phyloP scores from a whole-genome alignment of 1,284 basidiomycete genomes.

The Phlebopus sp. region DNA sequence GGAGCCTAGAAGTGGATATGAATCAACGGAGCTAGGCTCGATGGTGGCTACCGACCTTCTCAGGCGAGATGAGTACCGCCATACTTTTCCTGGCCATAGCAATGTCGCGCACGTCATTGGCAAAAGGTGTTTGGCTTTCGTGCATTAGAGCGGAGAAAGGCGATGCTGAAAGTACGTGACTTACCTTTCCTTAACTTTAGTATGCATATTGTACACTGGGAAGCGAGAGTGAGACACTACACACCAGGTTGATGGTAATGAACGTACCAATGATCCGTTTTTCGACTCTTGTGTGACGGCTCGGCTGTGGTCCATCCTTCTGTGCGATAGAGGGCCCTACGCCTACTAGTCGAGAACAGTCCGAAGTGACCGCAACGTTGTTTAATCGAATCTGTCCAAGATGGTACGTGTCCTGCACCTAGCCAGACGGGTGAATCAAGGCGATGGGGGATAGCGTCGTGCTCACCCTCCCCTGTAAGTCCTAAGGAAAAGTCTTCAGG shows the following conservation, averaged over 20 bases:
- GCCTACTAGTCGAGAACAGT: slow-evolving; percentile 61
- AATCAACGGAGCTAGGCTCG: slow-evolving; percentile 3
- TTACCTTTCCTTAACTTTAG: slow-evolving; percentile 64
- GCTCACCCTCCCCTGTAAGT: slow-evolving; percentile 47
- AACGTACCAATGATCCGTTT: slow-evolving; percentile 71
- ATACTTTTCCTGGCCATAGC: slow-evolving; percentile 60
- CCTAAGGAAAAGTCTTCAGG: slow-evolving; percentile 36
- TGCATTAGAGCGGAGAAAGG: slow-evolving; percentile 1
- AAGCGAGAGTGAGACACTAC: slow-evolving; percentile 1
- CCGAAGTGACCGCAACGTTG: slow-evolving; percentile 72
- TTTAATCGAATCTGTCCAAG: slow-evolving; percentile 67
- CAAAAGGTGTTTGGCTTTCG: slow-evolving; percentile 68
- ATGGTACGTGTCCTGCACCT: slow-evolving; percentile 59
- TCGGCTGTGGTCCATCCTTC: slow-evolving; percentile 63
- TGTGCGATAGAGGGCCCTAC: slow-evolving; percentile 68
- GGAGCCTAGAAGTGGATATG: slow-evolving; percentile 47
- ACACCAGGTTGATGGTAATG: neutral
- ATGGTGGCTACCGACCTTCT: slow-evolving; percentile 43
- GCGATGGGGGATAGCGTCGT: neutral
- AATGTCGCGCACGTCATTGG: slow-evolving; percentile 75
- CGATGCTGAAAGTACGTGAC: slow-evolving; percentile 18
- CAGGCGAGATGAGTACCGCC: slow-evolving; percentile 57
- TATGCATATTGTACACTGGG: slow-evolving; percentile 69
- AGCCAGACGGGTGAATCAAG: neutral
- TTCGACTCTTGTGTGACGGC: slow-evolving; percentile 64